Percentiles rank a stretch among this genome's conserved stretches.
Evolutionary conservation across 495 filamentous ascomycete species (phyloP).

Genomic region (Lasiosphaeriaceae sp.): DNA sequence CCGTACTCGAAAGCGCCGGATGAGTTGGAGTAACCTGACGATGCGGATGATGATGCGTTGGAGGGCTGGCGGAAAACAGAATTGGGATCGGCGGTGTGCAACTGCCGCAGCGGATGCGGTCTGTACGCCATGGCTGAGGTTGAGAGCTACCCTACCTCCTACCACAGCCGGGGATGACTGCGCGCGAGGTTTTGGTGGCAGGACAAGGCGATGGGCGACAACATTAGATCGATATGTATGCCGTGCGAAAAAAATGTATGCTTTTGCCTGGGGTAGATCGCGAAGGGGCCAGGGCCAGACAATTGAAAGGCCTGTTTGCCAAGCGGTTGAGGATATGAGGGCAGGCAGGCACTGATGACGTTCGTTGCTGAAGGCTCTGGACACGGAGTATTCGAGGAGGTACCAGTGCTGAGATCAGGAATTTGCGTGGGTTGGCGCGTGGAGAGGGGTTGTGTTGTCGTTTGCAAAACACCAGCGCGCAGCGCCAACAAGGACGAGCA

Average conservation of each 20-base stretch:
- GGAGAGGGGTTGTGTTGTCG: not conserved
- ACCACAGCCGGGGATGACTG: slow-evolving; percentile 17
- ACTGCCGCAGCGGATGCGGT: slow-evolving; percentile 56
- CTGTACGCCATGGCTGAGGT: slow-evolving; percentile 48
- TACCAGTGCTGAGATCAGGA: not conserved
- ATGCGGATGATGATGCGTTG: slow-evolving; percentile 68
- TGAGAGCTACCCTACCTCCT: too few species aligned
- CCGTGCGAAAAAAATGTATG: not conserved
- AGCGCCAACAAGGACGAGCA: slow-evolving; percentile 7
- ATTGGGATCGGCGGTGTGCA: slow-evolving; percentile 58
- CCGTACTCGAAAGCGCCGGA: slow-evolving; percentile 59
- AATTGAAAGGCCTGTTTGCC: not conserved
- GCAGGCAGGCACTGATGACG: too few species aligned
- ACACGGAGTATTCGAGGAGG: too few species aligned
- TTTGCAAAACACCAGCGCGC: slow-evolving; percentile 2
- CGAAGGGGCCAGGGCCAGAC: not conserved
- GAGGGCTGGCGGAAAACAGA: slow-evolving; percentile 67
- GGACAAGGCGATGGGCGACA: slow-evolving; percentile 5
- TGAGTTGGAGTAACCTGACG: slow-evolving; percentile 73
- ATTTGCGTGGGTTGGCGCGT: slow-evolving; percentile 5
- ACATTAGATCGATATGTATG: slow-evolving; percentile 17
- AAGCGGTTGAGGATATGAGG: not conserved
- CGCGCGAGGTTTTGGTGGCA: slow-evolving; percentile 1
- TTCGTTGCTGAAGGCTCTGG: too few species aligned
- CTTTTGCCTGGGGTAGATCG: too few species aligned